Base-by-base conservation (phyloP, 1,139 yeast genomes). In the Nadsonia commutata region DNA sequence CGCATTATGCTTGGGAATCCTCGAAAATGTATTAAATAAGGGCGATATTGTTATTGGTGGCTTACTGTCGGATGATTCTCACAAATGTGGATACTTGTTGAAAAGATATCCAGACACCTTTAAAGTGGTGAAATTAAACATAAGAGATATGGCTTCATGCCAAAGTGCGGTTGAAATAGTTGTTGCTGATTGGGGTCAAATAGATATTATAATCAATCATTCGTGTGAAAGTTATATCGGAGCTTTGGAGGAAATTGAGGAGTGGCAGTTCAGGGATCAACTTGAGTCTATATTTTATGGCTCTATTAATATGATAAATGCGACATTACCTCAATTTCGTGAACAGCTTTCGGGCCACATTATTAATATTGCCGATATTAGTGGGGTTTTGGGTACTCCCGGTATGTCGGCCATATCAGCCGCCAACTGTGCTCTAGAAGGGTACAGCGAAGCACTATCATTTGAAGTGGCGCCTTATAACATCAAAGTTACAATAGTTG, bases 381-480 rank as follows among this genome's bases (percentile, higher is more conserved):
- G 54, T 38, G 65, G 62, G 1, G 51, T 52, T 18, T 45, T 58
- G 31, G 63, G 60, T 13, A 59, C 60, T 3, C 64, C 65, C 1
- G 48, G 53, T 2, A 42, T 59, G 18, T 56, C 61, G 1, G 48
- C 56, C 9, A 36, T 54, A 37, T 49, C 60, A 1, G 51, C 62
- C 4, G 59, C 62, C 6, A 50, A 52, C 43, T 59, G 59, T 40
- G 64, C 63, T 3, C 48, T 60, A 16, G 64, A 61, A 44, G 64
- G 65, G 19, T 60, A 58, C 43, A 48, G 52, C 6, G 65, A 60
- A 46, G 53, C 59, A 3, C 48, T 60, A n/a, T 62, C 63, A 2
- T 45, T 58, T 41, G 56, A 57, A 37, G 51, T 59, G 2, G 56
- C 57, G 4, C 53, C 57, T 3, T 49, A 50, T 40, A 53, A 56